phyloP scores from a whole-genome alignment of 148 eudicot genomes.

The Silene uniflora region DNA sequence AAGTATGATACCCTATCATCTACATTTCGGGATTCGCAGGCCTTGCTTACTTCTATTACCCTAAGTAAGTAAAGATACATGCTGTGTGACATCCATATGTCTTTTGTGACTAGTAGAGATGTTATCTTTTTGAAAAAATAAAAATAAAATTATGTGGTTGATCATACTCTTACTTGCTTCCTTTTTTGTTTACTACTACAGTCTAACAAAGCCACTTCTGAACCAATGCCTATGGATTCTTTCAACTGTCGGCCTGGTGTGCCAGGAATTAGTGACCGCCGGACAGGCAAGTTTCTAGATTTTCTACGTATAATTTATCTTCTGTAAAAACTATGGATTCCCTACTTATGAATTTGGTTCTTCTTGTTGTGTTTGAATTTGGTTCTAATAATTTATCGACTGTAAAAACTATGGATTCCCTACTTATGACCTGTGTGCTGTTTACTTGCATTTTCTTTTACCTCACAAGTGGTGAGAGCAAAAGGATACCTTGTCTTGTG shows the following conservation, averaged over 20 bases:
- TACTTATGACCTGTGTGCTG: background rate
- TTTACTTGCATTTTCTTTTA: background rate
- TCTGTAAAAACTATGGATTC: background rate
- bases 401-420: background rate
- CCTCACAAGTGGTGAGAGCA: background rate
- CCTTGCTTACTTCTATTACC: background rate
- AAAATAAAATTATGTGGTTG: background rate
- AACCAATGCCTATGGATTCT: constrained; percentile 24
- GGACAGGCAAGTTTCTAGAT: constrained; percentile 50
- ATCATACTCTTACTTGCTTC: constrained; percentile 8
- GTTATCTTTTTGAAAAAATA: too few relatives aligned
- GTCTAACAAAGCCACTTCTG: constrained; percentile 40
- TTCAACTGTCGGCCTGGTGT: constrained; percentile 48
- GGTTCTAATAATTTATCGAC: background rate
- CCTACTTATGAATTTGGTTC: background rate
- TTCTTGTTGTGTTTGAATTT: background rate
- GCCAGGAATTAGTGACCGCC: constrained; percentile 55
- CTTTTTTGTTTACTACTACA: constrained; percentile 24
- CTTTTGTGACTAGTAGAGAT: background rate
- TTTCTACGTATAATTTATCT: constrained; percentile 10
- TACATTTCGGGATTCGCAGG: background rate
- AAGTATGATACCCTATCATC: background rate
- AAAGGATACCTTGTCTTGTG: background rate
- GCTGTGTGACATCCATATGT: background rate
- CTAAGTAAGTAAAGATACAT: background rate